Evolutionary conservation across 345 rosid genomes (phyloP).

Genomic region (Leavenworthia alabamica): DNA sequence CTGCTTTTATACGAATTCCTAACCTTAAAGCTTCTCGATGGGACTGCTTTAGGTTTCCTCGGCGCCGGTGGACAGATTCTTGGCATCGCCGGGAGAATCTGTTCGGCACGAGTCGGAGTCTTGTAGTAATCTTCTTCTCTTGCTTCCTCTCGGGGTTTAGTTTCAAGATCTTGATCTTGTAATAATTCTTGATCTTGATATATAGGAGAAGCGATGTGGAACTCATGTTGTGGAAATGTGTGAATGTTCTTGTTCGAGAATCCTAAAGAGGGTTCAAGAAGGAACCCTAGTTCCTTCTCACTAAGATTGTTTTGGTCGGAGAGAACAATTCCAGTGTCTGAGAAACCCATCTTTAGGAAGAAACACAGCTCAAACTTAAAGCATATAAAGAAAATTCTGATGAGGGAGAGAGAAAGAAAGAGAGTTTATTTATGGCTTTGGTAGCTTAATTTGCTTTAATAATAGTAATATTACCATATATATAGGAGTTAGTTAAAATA

Average conservation of each 20-base stretch:
- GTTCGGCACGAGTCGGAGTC: slow-evolving; percentile 57
- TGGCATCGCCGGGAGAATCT: slow-evolving; percentile 35
- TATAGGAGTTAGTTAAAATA: neutral
- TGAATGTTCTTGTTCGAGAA: slow-evolving; percentile 8
- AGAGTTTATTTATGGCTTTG: slow-evolving; percentile 7
- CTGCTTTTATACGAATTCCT: slow-evolving; percentile 16
- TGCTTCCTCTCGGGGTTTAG: neutral
- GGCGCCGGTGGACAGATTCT: slow-evolving; percentile 72
- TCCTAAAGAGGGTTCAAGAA: slow-evolving; percentile 9
- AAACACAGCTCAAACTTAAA: slow-evolving; percentile 6
- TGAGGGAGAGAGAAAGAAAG: neutral
- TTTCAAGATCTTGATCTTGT: slow-evolving; percentile 6
- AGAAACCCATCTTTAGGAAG: slow-evolving; percentile 23
- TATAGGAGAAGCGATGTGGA: neutral
- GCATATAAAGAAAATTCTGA: neutral
- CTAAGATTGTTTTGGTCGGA: slow-evolving; percentile 18
- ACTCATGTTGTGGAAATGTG: neutral
- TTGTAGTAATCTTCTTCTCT: slow-evolving; percentile 22
- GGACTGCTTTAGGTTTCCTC: slow-evolving; percentile 56
- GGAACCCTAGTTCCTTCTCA: slow-evolving; percentile 5
- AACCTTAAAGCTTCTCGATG: slow-evolving; percentile 30
- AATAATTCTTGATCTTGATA: slow-evolving; percentile 14
- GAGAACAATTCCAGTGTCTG: neutral
- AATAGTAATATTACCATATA: too few relatives aligned
- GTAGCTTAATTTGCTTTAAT: slow-evolving; percentile 18